Percentiles rank a stretch among this genome's conserved stretches.
phyloP scores from a whole-genome alignment of 768 basidiomycete species.

The Termitomyces sp. region DNA sequence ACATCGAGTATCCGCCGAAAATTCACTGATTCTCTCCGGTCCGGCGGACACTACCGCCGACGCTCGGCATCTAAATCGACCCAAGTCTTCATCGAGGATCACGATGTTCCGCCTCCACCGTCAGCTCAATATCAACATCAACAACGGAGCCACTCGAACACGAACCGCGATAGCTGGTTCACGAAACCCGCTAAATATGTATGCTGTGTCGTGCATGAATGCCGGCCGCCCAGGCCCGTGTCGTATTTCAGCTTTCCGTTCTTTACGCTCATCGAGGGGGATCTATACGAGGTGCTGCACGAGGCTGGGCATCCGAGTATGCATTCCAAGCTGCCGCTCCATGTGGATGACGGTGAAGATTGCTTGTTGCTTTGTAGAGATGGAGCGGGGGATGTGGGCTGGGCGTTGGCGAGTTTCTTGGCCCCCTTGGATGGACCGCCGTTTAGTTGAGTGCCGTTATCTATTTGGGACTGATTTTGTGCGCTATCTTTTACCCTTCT shows the following conservation, averaged over 20 bases:
- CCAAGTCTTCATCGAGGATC: constrained; percentile 23
- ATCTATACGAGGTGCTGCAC: constrained; percentile 61
- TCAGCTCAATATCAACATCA: constrained; percentile 13
- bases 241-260: constrained; percentile 74
- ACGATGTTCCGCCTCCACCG: constrained; percentile 10
- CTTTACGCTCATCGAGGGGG: constrained; percentile 60
- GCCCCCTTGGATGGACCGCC: constrained; percentile 40
- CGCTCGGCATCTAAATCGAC: constrained; percentile 14
- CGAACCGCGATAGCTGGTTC: constrained; percentile 35
- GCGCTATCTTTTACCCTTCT: background rate
- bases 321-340: constrained; percentile 67
- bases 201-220: constrained; percentile 65
- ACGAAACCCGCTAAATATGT: constrained; percentile 51
- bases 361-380: constrained; percentile 72
- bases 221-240: constrained; percentile 56
- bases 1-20: constrained; percentile 23
- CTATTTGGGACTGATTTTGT: background rate
- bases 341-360: constrained; percentile 74
- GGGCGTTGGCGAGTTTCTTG: constrained; percentile 81
- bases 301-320: constrained; percentile 77
- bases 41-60: constrained; percentile 9
- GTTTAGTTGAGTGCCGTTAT: constrained; percentile 4
- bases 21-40: constrained; percentile 20
- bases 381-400: constrained; percentile 51
- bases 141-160: constrained; percentile 14